Conservation (phyloP, 2,329 filamentous ascomycete species). For the Aspergillus bombycis region DNA sequence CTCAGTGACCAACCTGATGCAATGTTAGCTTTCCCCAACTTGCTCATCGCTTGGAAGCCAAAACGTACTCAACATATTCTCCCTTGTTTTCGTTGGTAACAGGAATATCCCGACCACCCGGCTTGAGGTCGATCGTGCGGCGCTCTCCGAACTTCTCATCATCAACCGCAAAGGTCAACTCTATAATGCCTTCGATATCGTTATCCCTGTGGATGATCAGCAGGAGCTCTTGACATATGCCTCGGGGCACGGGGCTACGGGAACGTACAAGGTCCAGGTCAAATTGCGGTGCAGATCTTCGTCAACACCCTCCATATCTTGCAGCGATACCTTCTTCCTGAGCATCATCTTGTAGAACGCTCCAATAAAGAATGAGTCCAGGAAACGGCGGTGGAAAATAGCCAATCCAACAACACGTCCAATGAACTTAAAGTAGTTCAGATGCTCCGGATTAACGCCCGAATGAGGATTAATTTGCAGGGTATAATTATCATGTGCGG, state of each 20-base stretch:
- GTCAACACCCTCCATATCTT: constrained; percentile 99
- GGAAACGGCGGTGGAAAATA: constrained; percentile 96
- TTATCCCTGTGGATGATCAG: constrained; percentile 66
- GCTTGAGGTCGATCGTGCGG: constrained; percentile 91
- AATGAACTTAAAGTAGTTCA: constrained; percentile 99
- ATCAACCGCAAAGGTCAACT: constrained; percentile 95
- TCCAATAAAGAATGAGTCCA: constrained; percentile 98
- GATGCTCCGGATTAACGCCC: constrained; percentile 97
- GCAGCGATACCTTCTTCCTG: constrained; percentile 84
- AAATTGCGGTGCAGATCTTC: constrained; percentile 96
- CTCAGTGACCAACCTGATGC: constrained; percentile 80
- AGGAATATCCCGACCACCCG: constrained; percentile 84
- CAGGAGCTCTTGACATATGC: not conserved
- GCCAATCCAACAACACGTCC: constrained; percentile 94
- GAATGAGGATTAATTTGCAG: constrained; percentile 99
- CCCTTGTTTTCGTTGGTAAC: constrained; percentile 99
- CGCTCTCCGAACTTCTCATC: constrained; percentile 96
- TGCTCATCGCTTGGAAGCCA: not conserved
- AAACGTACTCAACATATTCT: constrained; percentile 86
- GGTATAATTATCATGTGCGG: constrained; percentile 99
- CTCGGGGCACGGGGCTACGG: not conserved
- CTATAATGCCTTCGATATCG: constrained; percentile 91
- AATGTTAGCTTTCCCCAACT: constrained; percentile 1
- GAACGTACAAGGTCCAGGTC: constrained; percentile 81
- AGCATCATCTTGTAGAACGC: constrained; percentile 99